Evolutionary conservation across 805 yeast species (phyloP).

Genomic region (Kodamaea leandrae): DNA sequence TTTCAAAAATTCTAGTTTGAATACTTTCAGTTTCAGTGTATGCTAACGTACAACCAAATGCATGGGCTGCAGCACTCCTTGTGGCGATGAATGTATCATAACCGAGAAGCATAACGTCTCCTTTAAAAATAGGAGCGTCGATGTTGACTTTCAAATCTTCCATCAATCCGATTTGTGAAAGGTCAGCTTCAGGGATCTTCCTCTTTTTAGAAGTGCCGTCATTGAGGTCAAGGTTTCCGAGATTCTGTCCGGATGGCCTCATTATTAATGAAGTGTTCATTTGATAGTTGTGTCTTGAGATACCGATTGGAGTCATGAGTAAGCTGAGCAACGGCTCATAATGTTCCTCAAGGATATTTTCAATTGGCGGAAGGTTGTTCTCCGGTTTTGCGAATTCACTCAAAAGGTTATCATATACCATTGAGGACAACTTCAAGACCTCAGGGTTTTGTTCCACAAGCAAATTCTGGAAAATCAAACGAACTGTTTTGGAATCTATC

Average conservation of each 20-base stretch:
- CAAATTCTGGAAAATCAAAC: conserved; percentile 83
- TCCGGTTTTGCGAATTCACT: conserved; percentile 36
- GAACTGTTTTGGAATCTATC: conserved; percentile 70
- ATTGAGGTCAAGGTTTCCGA: conserved; percentile 20
- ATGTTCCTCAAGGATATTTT: conserved; percentile 54
- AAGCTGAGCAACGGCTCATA: conserved; percentile 60
- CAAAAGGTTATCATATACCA: conserved; percentile 59
- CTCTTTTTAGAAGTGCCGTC: conserved; percentile 46
- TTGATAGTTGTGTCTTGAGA: conserved; percentile 80
- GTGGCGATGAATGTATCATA: conserved; percentile 69
- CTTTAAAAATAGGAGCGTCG: conserved; percentile 87
- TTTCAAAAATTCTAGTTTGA: conserved; percentile 36
- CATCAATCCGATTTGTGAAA: conserved; percentile 43
- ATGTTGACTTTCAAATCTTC: conserved; percentile 73
- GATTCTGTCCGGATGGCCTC: conserved; percentile 70
- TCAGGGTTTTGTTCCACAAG: conserved; percentile 83
- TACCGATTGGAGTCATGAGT: conserved; percentile 91
- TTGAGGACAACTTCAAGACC: conserved; percentile 60
- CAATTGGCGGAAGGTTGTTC: conserved; percentile 41
- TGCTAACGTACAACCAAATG: conserved; percentile 67
- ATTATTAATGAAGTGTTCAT: conserved; percentile 76
- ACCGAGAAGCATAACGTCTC: conserved; percentile 87
- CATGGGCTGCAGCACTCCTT: conserved; percentile 70
- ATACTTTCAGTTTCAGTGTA: conserved; percentile 40
- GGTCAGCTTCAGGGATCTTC: conserved; percentile 25